phyloP scores from a whole-genome alignment of 2,329 filamentous ascomycete species.

The Thermomyces lanuginosus region DNA sequence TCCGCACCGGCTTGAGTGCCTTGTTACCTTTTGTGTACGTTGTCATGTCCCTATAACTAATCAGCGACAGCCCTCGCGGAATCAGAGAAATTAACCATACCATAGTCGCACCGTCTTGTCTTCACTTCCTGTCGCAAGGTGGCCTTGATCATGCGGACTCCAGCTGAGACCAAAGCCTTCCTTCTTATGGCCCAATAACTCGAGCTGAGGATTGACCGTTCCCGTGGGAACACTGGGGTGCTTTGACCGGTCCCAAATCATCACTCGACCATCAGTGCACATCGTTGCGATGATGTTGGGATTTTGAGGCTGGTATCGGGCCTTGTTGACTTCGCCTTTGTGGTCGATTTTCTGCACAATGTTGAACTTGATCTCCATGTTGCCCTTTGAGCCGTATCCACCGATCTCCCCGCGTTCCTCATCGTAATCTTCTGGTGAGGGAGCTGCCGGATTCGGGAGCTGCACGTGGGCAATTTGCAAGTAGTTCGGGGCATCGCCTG shows the following conservation, averaged over 20 bases:
- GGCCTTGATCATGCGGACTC: conserved; percentile 70
- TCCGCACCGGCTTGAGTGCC: conserved; percentile 52
- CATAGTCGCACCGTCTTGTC: conserved; percentile 84
- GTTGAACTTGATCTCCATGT: conserved; percentile 63
- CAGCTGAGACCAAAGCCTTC: conserved; percentile 90
- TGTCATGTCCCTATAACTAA: conserved; percentile 54
- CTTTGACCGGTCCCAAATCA: conserved; percentile 93
- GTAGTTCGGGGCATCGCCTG: conserved; percentile 70
- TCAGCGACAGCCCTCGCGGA: background rate
- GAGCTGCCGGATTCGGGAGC: conserved; percentile 58
- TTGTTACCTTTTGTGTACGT: conserved; percentile 55
- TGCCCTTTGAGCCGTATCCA: conserved; percentile 64
- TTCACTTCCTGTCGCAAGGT: conserved; percentile 77
- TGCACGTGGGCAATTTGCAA: conserved; percentile 89
- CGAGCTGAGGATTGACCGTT: conserved; percentile 63
- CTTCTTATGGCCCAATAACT: conserved; percentile 64
- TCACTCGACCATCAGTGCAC: conserved; percentile 69
- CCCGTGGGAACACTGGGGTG: conserved; percentile 64
- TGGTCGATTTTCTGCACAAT: conserved; percentile 95
- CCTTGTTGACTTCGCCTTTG: conserved; percentile 95
- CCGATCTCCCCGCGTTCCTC: conserved; percentile 86
- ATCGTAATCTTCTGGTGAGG: conserved; percentile 73
- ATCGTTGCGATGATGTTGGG: conserved; percentile 91
- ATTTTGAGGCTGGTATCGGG: conserved; percentile 92
- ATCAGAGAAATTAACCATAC: conserved; percentile 33